phyloP scores from a whole-genome alignment of 2,329 filamentous ascomycete genomes.

The Hymenoscyphus fraxineus region DNA sequence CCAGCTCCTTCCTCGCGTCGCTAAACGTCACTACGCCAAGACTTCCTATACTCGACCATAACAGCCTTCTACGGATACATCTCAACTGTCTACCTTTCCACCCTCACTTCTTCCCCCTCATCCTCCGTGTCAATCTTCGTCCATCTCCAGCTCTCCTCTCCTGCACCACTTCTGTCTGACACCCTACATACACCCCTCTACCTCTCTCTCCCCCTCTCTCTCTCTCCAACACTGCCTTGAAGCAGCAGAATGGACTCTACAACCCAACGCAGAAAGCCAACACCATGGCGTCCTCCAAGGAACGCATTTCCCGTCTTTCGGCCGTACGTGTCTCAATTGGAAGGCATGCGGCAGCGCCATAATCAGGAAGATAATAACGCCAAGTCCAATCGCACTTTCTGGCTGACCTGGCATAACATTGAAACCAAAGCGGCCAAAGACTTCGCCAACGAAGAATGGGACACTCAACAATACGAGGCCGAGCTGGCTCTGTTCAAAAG shows the following conservation, averaged over 20 bases:
- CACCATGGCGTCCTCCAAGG: neutral
- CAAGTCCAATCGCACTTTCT: neutral
- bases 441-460: neutral
- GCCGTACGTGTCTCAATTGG: neutral
- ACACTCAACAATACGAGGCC: slow-evolving; percentile 2
- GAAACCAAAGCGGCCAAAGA: neutral
- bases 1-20: too few species aligned
- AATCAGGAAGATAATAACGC: neutral
- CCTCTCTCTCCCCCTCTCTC: too few species aligned
- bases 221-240: too few species aligned
- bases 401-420: neutral
- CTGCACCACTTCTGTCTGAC: too few species aligned
- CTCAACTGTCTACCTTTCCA: too few species aligned
- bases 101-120: too few species aligned
- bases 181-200: too few species aligned
- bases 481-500: slow-evolving; percentile 1
- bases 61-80: too few species aligned
- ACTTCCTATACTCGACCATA: too few species aligned
- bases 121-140: too few species aligned
- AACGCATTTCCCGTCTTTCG: neutral
- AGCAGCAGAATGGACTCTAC: neutral
- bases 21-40: too few species aligned
- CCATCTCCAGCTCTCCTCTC: too few species aligned
- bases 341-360: slow-evolving; percentile 1
- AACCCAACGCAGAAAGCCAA: neutral